Base-by-base conservation (phyloP, 2,329 filamentous ascomycete genomes). In the Rhynchosporium secalis region DNA sequence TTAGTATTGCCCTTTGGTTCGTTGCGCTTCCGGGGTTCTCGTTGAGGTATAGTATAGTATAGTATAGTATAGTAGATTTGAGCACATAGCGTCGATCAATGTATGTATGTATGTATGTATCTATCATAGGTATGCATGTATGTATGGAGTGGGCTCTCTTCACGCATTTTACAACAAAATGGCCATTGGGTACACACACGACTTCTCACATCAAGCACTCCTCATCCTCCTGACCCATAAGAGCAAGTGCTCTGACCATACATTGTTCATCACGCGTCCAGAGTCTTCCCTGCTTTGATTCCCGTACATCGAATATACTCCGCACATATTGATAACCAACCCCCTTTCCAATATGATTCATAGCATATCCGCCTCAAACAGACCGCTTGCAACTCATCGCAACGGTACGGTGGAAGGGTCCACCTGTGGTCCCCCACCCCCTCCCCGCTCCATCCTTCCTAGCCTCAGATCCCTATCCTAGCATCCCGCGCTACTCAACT, bases 401-500 rank as follows among this genome's bases (percentile, higher is more conserved):
- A 20, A 20, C 20, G 33, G 5, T 3, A 36, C 33, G 33, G 29
- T 36, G 15, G 13, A 10, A 31, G 31, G 49, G 12, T 52, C 43
- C 43, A 46, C 5, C 43, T 40, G 10, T 4, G 12, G 49, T 6
- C 33, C 5, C 26, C 26, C n/a, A 40, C 8, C 6, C 31, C 12
- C n/a, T 31, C 12, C n/a, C 49, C 49, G 49, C 49, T 51, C 12
- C 15, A 31, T 26, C 36, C 38, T 56, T 40, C n/a, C 36, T n/a
- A 56, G 13, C 5, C 38, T 3, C 31, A 20, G 10, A 10, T 40
- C 54, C 40, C 10, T 36, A 20, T 29, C 54, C 54, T 38, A 29
- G 38, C 40, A n/a, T 56, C 54, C 54, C 54, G 54, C 54, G 33
- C 54, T 46, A 56, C 54, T 4, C 54, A 56, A 33, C 33, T 41